Base-by-base conservation (phyloP, 768 basidiomycete species). In the Xerocomellus amylosporus region DNA sequence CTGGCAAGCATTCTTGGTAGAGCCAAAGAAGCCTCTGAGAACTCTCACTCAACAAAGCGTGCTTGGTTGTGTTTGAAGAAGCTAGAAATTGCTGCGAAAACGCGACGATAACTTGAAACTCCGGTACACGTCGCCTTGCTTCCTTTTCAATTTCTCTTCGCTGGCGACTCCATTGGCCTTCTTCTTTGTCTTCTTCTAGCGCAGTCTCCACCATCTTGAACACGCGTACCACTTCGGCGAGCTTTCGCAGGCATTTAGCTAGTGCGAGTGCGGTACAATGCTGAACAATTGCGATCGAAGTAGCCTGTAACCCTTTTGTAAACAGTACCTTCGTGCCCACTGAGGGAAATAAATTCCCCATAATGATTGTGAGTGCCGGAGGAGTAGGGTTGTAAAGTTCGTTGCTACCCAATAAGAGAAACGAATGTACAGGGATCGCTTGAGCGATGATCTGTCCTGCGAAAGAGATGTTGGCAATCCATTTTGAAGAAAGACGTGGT, bases 381-480 rank as follows among this genome's bases (percentile, higher is more conserved):
- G 94, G 94, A 0, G 78, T 74, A 2, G 89, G 85, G 9, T 86
- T 79, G 61, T 86, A 87, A 2, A 84, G 72, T 14, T 72, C 67
- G 26, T 66, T 59, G 38, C 66, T 70, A 6, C 68, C 64, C 46
- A 77, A 73, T 15, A 88, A 75, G 54, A 83, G 72, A 66, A 94
- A 93, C 0, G 81, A 81, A 1, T 74, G 61, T 1, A 74, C 60
- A 0, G 94, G 92, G 2, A 93, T 73, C 0, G 90, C 84, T 0
- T 93, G 79, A 1, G 89, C 87, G 47, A 97, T 78, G 49, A 98
- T 79, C 8, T 78, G 77, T 3, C 87, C 90, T 38, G 91, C 83
- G 64, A 94, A 88, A 5, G 90, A 77, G 59, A 97, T 85, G 54
- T 93, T 96, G 0, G 88, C 83, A 31, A 98, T 85, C 94, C 96